Conservation (phyloP, 2,329 filamentous ascomycete species). For the Beauveria caledonica region DNA sequence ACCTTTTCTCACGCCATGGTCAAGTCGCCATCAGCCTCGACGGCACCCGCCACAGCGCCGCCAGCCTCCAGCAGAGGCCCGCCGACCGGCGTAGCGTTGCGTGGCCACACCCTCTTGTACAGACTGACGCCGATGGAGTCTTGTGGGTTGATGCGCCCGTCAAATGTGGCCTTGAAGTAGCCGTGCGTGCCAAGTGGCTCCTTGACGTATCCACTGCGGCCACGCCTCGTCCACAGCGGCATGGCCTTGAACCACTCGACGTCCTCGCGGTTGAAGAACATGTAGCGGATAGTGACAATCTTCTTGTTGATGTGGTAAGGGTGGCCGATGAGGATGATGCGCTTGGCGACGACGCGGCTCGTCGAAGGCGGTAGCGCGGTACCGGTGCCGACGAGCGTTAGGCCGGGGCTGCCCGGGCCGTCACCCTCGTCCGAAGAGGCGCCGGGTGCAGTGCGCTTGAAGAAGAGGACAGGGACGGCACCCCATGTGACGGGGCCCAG, state of each 20-base stretch:
- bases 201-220: conserved; percentile 85
- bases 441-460: conserved; percentile 50
- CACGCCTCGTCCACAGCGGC: conserved; percentile 87
- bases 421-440: conserved; percentile 36
- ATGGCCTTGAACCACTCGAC: conserved; percentile 97
- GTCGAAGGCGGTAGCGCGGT: conserved; percentile 73
- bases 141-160: conserved; percentile 90
- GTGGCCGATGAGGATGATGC: conserved; percentile 87
- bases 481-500: conserved; percentile 91
- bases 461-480: conserved; percentile 81
- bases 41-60: conserved; percentile 10
- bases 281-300: conserved; percentile 93
- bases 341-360: conserved; percentile 81
- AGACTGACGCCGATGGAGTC: conserved; percentile 87
- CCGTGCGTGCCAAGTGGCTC: conserved; percentile 92
- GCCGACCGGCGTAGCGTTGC: conserved; percentile 47
- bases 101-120: conserved; percentile 79
- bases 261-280: conserved; percentile 98
- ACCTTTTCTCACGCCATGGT: conserved; percentile 22
- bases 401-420: conserved; percentile 34
- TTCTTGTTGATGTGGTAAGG: conserved; percentile 99
- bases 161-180: conserved; percentile 99
- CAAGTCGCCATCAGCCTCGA: conserved; percentile 23
- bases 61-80: conserved; percentile 34
- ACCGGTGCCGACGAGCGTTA: conserved; percentile 77